Percentiles rank a stretch among this genome's conserved stretches.
Conservation (phyloP, 2,329 filamentous ascomycete species). For the Neopestalotiopsis clavispora region DNA sequence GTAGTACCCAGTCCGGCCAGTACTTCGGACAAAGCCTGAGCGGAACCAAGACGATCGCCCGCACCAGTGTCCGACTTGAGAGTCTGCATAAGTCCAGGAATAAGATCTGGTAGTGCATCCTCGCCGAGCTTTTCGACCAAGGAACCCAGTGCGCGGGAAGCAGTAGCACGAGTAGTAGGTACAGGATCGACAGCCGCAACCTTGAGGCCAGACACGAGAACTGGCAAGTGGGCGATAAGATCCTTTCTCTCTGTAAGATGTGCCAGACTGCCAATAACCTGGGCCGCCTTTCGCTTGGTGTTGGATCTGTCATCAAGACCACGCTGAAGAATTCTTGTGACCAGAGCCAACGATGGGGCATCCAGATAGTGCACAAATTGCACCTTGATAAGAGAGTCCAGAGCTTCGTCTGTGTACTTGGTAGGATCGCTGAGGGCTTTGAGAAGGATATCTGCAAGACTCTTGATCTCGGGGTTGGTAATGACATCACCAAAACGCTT, state of each 20-base stretch:
- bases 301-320: slow-evolving; percentile 88
- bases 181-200: slow-evolving; percentile 92
- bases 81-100: slow-evolving; percentile 95
- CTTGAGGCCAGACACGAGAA: slow-evolving; percentile 89
- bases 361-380: slow-evolving; percentile 99
- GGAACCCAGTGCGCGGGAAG: slow-evolving; percentile 92
- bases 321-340: slow-evolving; percentile 93
- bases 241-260: slow-evolving; percentile 97
- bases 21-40: slow-evolving; percentile 94
- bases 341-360: slow-evolving; percentile 90
- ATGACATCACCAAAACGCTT: slow-evolving; percentile 99
- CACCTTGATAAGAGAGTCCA: slow-evolving; percentile 96
- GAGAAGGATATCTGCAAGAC: slow-evolving; percentile 85
- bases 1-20: slow-evolving; percentile 92
- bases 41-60: slow-evolving; percentile 92
- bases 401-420: slow-evolving; percentile 92
- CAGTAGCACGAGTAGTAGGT: slow-evolving; percentile 92
- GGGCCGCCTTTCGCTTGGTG: slow-evolving; percentile 94
- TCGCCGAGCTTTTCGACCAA: slow-evolving; percentile 98
- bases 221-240: slow-evolving; percentile 85
- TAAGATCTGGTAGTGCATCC: slow-evolving; percentile 94
- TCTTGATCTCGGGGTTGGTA: slow-evolving; percentile 95
- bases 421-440: slow-evolving; percentile 98
- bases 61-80: slow-evolving; percentile 97
- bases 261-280: slow-evolving; percentile 96